These are phyloP conservation scores for Gaeumannomyces tritici DNA, from an alignment of 2,329 filamentous ascomycete genomes.

Conservation along the genomic window DNA sequence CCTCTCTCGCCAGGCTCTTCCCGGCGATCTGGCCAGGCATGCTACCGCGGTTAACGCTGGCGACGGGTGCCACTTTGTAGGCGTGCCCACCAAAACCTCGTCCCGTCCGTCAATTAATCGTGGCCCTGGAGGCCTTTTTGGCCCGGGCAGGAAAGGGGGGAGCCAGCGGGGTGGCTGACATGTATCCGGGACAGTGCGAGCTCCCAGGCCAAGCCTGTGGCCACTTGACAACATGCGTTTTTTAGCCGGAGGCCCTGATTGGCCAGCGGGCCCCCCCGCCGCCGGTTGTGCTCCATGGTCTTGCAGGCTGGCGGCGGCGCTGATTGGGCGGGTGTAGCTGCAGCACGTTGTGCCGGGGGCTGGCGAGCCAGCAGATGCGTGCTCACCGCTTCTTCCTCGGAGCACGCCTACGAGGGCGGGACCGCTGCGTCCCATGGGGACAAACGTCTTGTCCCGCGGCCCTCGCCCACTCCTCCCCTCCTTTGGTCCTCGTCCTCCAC, in stretches of 20 bases:
- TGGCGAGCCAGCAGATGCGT: slow-evolving; percentile 15
- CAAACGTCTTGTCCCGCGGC: not conserved
- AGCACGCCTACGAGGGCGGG: slow-evolving; percentile 1
- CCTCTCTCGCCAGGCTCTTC: not conserved
- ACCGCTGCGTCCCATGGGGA: not conserved
- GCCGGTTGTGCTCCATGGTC: slow-evolving; percentile 11
- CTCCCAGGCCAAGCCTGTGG: not conserved
- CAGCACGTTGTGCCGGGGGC: slow-evolving; percentile 12
- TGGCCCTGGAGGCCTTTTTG: not conserved
- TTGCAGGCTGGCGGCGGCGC: slow-evolving; percentile 11
- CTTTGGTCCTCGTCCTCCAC: not conserved
- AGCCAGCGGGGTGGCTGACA: not conserved
- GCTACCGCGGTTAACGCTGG: not conserved
- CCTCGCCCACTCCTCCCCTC: not conserved
- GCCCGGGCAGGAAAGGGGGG: not conserved
- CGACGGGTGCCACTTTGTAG: not conserved
- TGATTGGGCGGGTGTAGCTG: slow-evolving; percentile 14
- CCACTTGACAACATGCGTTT: not conserved
- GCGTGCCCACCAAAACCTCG: not conserved
- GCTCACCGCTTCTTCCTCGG: slow-evolving; percentile 20
- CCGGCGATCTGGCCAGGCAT: not conserved
- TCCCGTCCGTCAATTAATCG: not conserved
- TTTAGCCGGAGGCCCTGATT: slow-evolving; percentile 1
- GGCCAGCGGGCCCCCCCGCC: slow-evolving; percentile 7
- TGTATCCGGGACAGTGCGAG: slow-evolving; percentile 1